Base-by-base conservation (phyloP, 345 rosid species). In the Microcos paniculata region DNA sequence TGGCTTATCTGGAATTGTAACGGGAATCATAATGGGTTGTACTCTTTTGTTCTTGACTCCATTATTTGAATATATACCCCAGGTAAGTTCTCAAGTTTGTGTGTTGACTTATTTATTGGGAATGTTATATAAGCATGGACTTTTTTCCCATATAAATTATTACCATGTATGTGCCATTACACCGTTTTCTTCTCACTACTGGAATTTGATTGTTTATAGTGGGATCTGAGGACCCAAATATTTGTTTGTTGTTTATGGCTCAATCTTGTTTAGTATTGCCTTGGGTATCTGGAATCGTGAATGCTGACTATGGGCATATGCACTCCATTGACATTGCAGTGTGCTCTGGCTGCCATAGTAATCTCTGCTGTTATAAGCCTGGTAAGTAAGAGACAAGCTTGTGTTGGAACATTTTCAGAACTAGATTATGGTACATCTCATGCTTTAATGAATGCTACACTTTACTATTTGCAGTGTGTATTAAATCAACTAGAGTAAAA, bases 281-380 rank as follows among this genome's bases (percentile, higher is more conserved):
- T 1, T 30, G 23, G 10, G 30, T 56, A 52, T 18, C 18, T 19
- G 45, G 11, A 51, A 8, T 23, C 24, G 43, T 35, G 33, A 77
- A 62, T 74, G 62, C 82, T 85, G 77, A 87, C 72, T 76, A 13
- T 43, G 43, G 19, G 61, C 62, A 55, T 70, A 21, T 74, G 76
- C 59, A 76, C 26, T 71, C 74, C 52, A 11, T 35, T 12, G 2
- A 15, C 30, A 78, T 77, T 83, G 67, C 97, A 96, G 99, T 96
- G 98, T 88, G 91, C 92, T 58, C 85, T 96, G 82, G 99, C 99
- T 77, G 98, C 99, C 62, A 94, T 96, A 68, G 98, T 96, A 19
- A 82, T 89, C 66, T 91, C 98, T 77, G 99, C 98, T 70, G 99
- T 96, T 21, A 91, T 91, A 83, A 89, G 97, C 79, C 85, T 94